These are phyloP conservation scores for Starmerella potacharoeniae DNA, from an alignment of 805 yeast genomes.

Conservation along the genomic window DNA sequence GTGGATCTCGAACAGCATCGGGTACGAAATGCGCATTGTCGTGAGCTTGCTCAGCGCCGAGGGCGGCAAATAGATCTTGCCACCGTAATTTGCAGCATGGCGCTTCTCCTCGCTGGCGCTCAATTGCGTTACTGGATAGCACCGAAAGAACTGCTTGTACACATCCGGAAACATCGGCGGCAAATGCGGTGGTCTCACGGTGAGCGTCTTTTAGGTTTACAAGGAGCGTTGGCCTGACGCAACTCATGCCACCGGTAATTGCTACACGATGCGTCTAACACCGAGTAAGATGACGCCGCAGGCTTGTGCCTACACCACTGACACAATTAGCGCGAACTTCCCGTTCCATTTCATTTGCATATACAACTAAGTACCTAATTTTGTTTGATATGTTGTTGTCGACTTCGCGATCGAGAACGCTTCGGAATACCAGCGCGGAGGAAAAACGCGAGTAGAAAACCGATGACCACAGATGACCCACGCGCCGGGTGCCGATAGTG, in stretches of 20 bases:
- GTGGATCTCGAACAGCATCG: constrained; percentile 76
- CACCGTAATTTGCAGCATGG: constrained; percentile 79
- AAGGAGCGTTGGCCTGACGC: too few relatives aligned
- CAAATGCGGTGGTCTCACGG: not conserved
- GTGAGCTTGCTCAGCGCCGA: constrained; percentile 79
- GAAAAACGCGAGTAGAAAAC: too few relatives aligned
- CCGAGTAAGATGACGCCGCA: too few relatives aligned
- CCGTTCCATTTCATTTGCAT: too few relatives aligned
- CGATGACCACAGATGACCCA: too few relatives aligned
- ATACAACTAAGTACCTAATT: too few relatives aligned
- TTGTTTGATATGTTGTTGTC: too few relatives aligned
- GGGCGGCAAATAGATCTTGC: constrained; percentile 89
- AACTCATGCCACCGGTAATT: not conserved
- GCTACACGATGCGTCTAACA: not conserved
- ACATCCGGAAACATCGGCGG: constrained; percentile 23
- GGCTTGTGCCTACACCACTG: not conserved
- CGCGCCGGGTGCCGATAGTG: too few relatives aligned
- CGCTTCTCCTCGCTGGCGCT: constrained; percentile 44
- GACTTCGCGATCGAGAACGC: too few relatives aligned
- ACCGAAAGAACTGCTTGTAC: constrained; percentile 81
- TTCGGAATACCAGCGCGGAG: too few relatives aligned
- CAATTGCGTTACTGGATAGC: constrained; percentile 89
- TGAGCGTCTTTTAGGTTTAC: not conserved
- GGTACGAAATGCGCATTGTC: constrained; percentile 84
- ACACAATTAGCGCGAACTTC: too few relatives aligned